Conservation (phyloP, 176 grass and related monocot genomes). For the Cenchrus fungigraminus region DNA sequence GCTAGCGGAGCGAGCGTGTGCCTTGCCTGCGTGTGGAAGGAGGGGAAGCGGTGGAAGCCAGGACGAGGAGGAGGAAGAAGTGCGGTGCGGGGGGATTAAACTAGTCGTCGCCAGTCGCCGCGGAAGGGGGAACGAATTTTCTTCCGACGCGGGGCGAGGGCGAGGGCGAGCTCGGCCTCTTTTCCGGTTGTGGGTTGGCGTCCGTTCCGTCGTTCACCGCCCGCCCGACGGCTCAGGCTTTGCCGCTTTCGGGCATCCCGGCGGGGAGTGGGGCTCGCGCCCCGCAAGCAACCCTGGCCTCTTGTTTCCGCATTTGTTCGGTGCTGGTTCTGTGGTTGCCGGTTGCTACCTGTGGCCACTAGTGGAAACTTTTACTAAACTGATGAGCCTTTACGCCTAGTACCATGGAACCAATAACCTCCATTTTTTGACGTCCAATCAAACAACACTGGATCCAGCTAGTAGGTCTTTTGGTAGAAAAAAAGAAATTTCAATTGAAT, state of each 20-base stretch:
- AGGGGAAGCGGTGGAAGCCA: background rate
- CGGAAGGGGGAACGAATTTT: slow-evolving; percentile 4
- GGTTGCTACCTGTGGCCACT: background rate
- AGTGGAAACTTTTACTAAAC: background rate
- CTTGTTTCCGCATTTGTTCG: background rate
- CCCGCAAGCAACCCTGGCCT: background rate
- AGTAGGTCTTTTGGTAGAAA: background rate
- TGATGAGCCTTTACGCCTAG: background rate
- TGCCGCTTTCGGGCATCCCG: no score
- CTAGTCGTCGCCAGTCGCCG: background rate
- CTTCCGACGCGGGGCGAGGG: background rate
- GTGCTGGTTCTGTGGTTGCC: background rate
- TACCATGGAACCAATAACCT: background rate
- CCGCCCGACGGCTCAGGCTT: no score
- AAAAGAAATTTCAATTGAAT: background rate
- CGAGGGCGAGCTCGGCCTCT: background rate
- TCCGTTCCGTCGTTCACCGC: background rate
- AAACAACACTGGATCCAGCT: background rate
- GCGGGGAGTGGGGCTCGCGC: background rate
- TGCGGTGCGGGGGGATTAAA: background rate
- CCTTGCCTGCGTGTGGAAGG: background rate
- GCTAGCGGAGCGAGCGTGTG: background rate
- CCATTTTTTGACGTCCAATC: background rate
- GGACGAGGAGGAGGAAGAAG: background rate
- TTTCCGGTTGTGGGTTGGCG: background rate